phyloP scores from a whole-genome alignment of 768 basidiomycete genomes.

The Royoungia palumana region DNA sequence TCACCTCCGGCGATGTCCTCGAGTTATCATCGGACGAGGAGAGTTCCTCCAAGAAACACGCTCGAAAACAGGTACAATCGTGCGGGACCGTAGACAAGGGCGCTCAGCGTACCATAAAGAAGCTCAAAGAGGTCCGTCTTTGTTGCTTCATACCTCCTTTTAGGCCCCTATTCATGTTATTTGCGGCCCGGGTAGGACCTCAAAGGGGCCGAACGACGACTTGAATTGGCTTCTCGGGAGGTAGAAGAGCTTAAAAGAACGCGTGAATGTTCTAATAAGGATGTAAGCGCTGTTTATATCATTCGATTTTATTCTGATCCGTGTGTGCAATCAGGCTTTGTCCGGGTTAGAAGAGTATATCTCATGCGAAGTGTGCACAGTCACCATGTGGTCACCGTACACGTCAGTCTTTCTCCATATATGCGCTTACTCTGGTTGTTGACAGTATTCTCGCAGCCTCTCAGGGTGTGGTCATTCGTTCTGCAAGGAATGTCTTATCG shows the following conservation, averaged over 20 bases:
- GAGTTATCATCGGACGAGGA: conserved; percentile 63
- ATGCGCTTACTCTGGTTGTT: not conserved
- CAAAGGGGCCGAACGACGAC: conserved; percentile 4
- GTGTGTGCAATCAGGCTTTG: conserved; percentile 32
- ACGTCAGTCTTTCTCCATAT: conserved; percentile 41
- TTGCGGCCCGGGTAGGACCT: conserved; percentile 17
- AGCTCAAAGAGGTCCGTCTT: conserved; percentile 41
- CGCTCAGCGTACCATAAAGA: conserved; percentile 41
- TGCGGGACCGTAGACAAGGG: conserved; percentile 11
- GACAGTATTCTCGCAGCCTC: conserved; percentile 39
- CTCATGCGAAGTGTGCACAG: conserved; percentile 63
- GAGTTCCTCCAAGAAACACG: conserved; percentile 1
- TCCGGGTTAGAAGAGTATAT: conserved; percentile 49
- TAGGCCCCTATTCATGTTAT: not conserved
- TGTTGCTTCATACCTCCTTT: not conserved
- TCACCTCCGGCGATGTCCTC: conserved; percentile 39
- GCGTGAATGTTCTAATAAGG: conserved; percentile 3
- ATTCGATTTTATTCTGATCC: no score
- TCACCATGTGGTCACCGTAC: conserved; percentile 64
- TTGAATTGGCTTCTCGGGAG: conserved; percentile 13
- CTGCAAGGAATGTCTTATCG: conserved; percentile 58
- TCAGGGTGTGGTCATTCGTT: conserved; percentile 69
- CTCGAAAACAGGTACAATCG: conserved; percentile 17
- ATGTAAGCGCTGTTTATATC: conserved; percentile 10
- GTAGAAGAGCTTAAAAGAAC: conserved; percentile 19